Percentiles rank a stretch among this genome's conserved stretches.
Evolutionary conservation across 1,284 basidiomycete genomes (phyloP).

Genomic region (Ceratobasidium theobromae): DNA sequence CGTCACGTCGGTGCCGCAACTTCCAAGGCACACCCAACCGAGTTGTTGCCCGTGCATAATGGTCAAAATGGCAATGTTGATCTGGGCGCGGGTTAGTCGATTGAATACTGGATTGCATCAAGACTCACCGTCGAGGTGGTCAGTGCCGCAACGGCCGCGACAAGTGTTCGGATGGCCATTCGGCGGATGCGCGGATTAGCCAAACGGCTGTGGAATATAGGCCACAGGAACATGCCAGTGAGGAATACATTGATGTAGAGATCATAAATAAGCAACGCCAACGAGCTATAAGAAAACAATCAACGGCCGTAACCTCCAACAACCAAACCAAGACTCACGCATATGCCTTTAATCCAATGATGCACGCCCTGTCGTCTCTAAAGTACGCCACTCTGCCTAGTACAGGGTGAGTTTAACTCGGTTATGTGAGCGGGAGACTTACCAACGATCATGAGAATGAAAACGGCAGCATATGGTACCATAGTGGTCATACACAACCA

Average conservation of each 20-base stretch:
- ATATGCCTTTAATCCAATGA: slow-evolving; percentile 49
- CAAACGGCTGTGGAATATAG: slow-evolving; percentile 46
- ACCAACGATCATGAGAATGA: slow-evolving; percentile 45
- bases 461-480: slow-evolving; percentile 43
- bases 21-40: slow-evolving; percentile 57
- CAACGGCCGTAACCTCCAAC: neutral
- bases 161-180: slow-evolving; percentile 48
- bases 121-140: slow-evolving; percentile 46
- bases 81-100: neutral
- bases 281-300: slow-evolving; percentile 39
- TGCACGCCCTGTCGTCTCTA: slow-evolving; percentile 45
- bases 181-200: slow-evolving; percentile 45
- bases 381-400: slow-evolving; percentile 47
- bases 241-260: slow-evolving; percentile 49
- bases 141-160: slow-evolving; percentile 43
- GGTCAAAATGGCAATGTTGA: slow-evolving; percentile 56
- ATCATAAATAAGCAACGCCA: slow-evolving; percentile 50
- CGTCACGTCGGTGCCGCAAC: slow-evolving; percentile 55
- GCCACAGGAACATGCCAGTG: slow-evolving; percentile 52
- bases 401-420: neutral
- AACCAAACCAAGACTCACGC: slow-evolving; percentile 39
- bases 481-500: slow-evolving; percentile 42
- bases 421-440: neutral
- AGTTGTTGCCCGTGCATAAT: slow-evolving; percentile 53
- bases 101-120: neutral